Percentiles rank a stretch among this genome's conserved stretches.
These are phyloP conservation scores for Nakazawaea sp. DNA, from an alignment of 805 yeast species.

Conservation along the genomic window DNA sequence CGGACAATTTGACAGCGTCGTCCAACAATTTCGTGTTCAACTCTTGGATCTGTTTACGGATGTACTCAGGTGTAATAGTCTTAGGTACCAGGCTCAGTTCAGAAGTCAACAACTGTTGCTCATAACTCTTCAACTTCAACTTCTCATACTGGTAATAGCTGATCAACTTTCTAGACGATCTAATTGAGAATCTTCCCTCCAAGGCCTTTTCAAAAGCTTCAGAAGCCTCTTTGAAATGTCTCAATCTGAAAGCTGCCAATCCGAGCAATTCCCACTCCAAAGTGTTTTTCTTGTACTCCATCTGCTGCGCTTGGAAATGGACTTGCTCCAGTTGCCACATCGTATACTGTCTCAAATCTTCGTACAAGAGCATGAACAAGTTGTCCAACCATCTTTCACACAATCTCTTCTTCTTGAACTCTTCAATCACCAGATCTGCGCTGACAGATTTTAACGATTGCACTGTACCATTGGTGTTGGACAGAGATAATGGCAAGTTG, in stretches of 20 bases:
- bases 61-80: slow-evolving; percentile 16
- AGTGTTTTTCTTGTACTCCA: slow-evolving; percentile 69
- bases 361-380: slow-evolving; percentile 60
- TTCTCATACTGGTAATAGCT: slow-evolving; percentile 53
- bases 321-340: slow-evolving; percentile 90
- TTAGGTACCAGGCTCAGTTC: slow-evolving; percentile 10
- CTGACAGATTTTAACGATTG: slow-evolving; percentile 10
- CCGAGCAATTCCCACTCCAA: slow-evolving; percentile 94
- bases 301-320: slow-evolving; percentile 83
- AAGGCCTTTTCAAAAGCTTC: slow-evolving; percentile 75
- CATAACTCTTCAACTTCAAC: slow-evolving; percentile 20
- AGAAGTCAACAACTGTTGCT: slow-evolving; percentile 20
- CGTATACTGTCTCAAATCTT: slow-evolving; percentile 75
- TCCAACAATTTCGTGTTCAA: slow-evolving; percentile 58
- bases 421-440: slow-evolving; percentile 19
- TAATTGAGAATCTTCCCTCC: slow-evolving; percentile 69
- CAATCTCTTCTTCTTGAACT: slow-evolving; percentile 55
- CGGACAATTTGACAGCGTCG: slow-evolving; percentile 67
- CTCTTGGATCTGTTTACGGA: slow-evolving; percentile 29
- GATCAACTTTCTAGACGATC: slow-evolving; percentile 68
- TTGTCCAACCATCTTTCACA: slow-evolving; percentile 75
- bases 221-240: slow-evolving; percentile 83
- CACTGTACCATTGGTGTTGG: slow-evolving; percentile 11
- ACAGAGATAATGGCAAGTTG: slow-evolving; percentile 3
- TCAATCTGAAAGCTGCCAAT: slow-evolving; percentile 73